A percentile compares a stretch with the other conserved stretches of the same genome.
These are phyloP conservation scores for Tolypocladium tropicale DNA, from an alignment of 2,329 filamentous ascomycete species.

Conservation along the genomic window DNA sequence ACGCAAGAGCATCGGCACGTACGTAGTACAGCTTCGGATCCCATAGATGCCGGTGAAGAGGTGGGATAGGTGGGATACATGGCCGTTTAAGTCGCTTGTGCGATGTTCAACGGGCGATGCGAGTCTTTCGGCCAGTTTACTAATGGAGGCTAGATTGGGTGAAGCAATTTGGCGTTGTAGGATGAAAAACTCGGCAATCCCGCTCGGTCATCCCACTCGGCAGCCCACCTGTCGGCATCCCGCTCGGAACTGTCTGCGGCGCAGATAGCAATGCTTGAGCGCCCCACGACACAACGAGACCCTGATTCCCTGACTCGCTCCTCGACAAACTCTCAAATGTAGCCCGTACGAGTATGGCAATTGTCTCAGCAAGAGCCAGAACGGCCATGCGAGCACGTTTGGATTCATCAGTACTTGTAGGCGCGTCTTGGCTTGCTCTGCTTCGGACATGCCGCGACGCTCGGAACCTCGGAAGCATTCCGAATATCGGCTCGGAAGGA, in stretches of 20 bases:
- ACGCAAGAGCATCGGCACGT: neutral
- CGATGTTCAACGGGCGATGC: too few relatives aligned
- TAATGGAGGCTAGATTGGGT: neutral
- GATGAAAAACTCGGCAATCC: neutral
- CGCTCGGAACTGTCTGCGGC: neutral
- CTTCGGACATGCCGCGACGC: neutral
- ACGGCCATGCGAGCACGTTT: too few relatives aligned
- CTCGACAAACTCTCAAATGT: too few relatives aligned
- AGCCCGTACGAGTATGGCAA: too few relatives aligned
- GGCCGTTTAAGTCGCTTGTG: neutral
- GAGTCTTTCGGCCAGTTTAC: neutral
- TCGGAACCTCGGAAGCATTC: neutral
- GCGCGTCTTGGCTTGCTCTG: too few relatives aligned
- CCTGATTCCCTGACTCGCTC: too few relatives aligned
- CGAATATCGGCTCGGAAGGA: neutral
- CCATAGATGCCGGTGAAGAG: neutral
- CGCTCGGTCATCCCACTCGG: neutral
- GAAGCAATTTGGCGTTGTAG: neutral
- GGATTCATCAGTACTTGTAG: too few relatives aligned
- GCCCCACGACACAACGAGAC: neutral
- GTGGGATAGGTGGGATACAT: neutral
- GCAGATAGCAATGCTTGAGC: neutral
- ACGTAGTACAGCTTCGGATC: neutral
- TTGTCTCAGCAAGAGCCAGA: too few relatives aligned
- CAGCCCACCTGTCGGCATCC: neutral